Percentiles rank a stretch among this genome's conserved stretches.
Evolutionary conservation across 768 basidiomycete species (phyloP).

Genomic region (Phylloporus sp.): DNA sequence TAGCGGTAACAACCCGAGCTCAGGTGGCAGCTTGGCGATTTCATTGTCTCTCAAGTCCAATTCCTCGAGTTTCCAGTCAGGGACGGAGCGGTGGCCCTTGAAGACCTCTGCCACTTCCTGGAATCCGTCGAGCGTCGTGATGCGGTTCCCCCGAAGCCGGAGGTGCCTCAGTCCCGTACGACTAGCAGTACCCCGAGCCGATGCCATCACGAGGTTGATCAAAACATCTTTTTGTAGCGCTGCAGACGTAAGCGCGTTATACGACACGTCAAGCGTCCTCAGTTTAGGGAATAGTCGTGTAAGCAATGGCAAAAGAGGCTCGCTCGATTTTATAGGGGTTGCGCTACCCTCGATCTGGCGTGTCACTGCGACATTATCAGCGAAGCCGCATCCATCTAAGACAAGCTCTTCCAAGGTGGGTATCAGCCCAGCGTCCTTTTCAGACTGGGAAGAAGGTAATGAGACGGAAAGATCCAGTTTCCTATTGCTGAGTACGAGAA

Average conservation of each 20-base stretch:
- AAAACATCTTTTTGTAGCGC: slow-evolving; percentile 48
- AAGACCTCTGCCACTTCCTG: slow-evolving; percentile 56
- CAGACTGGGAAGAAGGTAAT: slow-evolving; percentile 39
- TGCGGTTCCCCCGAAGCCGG: slow-evolving; percentile 61
- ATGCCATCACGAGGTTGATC: slow-evolving; percentile 46
- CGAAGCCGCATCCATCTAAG: slow-evolving; percentile 67
- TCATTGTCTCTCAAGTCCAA: slow-evolving; percentile 81
- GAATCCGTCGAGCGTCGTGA: slow-evolving; percentile 60
- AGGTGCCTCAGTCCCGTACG: slow-evolving; percentile 61
- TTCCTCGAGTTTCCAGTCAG: slow-evolving; percentile 75
- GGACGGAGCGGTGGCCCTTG: slow-evolving; percentile 56
- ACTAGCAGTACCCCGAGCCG: slow-evolving; percentile 21
- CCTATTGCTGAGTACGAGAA: slow-evolving; percentile 57
- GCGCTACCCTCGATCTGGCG: slow-evolving; percentile 31
- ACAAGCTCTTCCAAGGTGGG: slow-evolving; percentile 69
- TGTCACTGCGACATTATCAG: slow-evolving; percentile 51
- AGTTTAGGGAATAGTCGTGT: slow-evolving; percentile 66
- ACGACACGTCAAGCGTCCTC: slow-evolving; percentile 66
- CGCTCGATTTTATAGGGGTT: slow-evolving; percentile 41
- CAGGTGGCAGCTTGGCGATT: slow-evolving; percentile 60
- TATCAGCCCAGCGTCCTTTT: slow-evolving; percentile 39
- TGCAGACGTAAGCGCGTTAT: slow-evolving; percentile 58
- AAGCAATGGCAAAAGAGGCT: slow-evolving; percentile 55
- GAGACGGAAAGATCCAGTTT: slow-evolving; percentile 62
- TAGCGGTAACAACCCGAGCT: slow-evolving; percentile 68